Evolutionary conservation across 768 basidiomycete species (phyloP).

Genomic region (Suillus decipiens): DNA sequence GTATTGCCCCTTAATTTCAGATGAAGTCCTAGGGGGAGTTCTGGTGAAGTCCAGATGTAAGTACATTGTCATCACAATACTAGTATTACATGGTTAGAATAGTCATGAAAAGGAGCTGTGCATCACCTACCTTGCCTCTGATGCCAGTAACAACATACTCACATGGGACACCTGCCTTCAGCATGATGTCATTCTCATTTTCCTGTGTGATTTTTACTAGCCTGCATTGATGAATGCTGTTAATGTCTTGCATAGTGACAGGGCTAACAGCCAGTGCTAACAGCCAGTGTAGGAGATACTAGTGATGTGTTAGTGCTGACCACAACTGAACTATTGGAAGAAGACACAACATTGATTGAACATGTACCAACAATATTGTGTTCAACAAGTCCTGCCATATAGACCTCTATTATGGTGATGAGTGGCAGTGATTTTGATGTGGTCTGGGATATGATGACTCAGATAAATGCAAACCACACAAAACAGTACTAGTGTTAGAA

Average conservation of each 20-base stretch:
- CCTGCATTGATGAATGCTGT: conserved; percentile 39
- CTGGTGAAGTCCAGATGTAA: too few species aligned
- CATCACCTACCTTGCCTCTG: conserved; percentile 57
- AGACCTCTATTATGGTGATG: not conserved
- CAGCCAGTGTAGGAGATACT: not conserved
- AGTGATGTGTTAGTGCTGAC: not conserved
- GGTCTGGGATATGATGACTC: not conserved
- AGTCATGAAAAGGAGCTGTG: not conserved
- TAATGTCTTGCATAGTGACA: conserved; percentile 32
- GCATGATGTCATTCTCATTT: conserved; percentile 42
- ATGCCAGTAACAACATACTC: conserved; percentile 76
- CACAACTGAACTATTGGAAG: not conserved
- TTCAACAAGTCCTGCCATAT: not conserved
- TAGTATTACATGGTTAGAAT: conserved; percentile 24
- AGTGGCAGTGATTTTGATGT: not conserved
- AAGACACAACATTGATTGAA: not conserved
- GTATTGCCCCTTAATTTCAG: too few species aligned
- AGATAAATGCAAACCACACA: not conserved
- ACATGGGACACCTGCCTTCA: conserved; percentile 66
- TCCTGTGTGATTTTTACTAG: conserved; percentile 47
- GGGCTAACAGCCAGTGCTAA: conserved; percentile 18
- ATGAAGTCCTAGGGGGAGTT: too few species aligned
- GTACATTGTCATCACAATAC: conserved; percentile 81
- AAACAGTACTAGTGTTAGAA: not conserved
- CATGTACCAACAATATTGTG: not conserved